Conservation (phyloP, 352 stramenopile genomes). For the Pythium volutum region DNA sequence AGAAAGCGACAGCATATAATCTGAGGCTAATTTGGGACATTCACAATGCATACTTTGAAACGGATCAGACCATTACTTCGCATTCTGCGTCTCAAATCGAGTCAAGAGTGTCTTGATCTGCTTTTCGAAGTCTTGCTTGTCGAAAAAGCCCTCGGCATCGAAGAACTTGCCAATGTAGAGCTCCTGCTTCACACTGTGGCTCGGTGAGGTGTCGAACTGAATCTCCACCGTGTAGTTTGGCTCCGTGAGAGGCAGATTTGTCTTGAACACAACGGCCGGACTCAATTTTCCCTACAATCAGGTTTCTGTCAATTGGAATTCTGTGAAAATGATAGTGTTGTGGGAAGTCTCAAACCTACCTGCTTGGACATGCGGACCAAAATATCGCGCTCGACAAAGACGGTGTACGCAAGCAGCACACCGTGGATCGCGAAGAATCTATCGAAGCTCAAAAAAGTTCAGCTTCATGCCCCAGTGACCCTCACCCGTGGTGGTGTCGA, state of each 20-base stretch:
- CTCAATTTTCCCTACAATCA: constrained; percentile 29
- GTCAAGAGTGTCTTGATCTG: constrained; percentile 56
- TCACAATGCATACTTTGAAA: constrained; percentile 15
- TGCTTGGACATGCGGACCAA: constrained; percentile 66
- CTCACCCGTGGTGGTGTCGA: background rate
- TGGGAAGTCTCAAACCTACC: constrained; percentile 9
- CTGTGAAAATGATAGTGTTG: background rate
- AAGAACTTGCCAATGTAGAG: constrained; percentile 86
- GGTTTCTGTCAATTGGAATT: background rate
- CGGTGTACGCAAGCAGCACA: constrained; percentile 64
- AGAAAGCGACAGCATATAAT: constrained; percentile 68
- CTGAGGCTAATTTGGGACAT: constrained; percentile 11
- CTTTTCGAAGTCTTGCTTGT: constrained; percentile 73
- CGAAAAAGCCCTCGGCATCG: constrained; percentile 83
- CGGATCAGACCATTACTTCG: constrained; percentile 48
- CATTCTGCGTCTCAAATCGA: constrained; percentile 71
- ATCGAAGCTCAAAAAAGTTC: background rate
- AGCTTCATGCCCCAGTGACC: background rate
- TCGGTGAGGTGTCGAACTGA: constrained; percentile 18
- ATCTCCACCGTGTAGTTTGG: constrained; percentile 72
- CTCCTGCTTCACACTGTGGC: constrained; percentile 40
- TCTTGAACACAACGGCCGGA: constrained; percentile 56
- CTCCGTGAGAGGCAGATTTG: constrained; percentile 65
- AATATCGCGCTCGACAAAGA: constrained; percentile 78
- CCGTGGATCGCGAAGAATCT: constrained; percentile 85